A percentile compares a stretch with the other conserved stretches of the same genome.
Evolutionary conservation across 2,329 filamentous ascomycete species (phyloP).

Genomic region (Pseudocercospora musae): DNA sequence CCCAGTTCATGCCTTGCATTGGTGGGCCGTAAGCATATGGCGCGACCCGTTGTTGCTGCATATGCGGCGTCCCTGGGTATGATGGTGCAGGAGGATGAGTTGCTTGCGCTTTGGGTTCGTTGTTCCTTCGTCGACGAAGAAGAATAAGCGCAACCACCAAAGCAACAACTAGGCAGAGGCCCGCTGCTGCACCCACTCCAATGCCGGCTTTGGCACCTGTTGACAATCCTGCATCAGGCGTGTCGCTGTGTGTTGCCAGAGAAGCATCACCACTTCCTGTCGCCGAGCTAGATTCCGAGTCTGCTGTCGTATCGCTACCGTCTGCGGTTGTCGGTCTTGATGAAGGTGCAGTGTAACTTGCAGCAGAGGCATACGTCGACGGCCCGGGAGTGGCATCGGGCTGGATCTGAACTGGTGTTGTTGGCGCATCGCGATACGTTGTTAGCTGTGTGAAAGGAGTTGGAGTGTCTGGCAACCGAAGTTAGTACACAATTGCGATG

Average conservation of each 20-base stretch:
- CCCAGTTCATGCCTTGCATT: neutral
- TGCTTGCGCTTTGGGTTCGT: neutral
- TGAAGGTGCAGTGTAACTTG: constrained; percentile 6
- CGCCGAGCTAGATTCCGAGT: neutral
- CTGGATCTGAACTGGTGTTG: constrained; percentile 18
- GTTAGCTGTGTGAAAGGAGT: constrained; percentile 22
- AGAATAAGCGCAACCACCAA: constrained; percentile 16
- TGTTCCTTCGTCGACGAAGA: constrained; percentile 14
- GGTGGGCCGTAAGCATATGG: constrained; percentile 8
- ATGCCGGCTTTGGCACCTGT: constrained; percentile 27
- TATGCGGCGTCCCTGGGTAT: constrained; percentile 2
- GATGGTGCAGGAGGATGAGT: constrained; percentile 3
- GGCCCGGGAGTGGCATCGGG: constrained; percentile 18
- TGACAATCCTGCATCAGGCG: constrained; percentile 14
- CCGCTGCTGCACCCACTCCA: constrained; percentile 24
- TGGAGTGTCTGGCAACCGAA: constrained; percentile 20
- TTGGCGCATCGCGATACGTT: constrained; percentile 22
- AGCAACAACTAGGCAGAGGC: constrained; percentile 20
- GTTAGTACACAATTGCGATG: constrained; percentile 4
- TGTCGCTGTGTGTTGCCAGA: neutral
- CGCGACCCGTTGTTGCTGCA: constrained; percentile 13
- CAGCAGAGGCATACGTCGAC: constrained; percentile 18
- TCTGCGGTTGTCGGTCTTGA: neutral
- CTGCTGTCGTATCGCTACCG: neutral
- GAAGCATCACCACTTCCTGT: neutral